A percentile compares a stretch with the other conserved stretches of the same genome.
Evolutionary conservation across 768 basidiomycete species (phyloP).

Genomic region (Hericium rajendrae): DNA sequence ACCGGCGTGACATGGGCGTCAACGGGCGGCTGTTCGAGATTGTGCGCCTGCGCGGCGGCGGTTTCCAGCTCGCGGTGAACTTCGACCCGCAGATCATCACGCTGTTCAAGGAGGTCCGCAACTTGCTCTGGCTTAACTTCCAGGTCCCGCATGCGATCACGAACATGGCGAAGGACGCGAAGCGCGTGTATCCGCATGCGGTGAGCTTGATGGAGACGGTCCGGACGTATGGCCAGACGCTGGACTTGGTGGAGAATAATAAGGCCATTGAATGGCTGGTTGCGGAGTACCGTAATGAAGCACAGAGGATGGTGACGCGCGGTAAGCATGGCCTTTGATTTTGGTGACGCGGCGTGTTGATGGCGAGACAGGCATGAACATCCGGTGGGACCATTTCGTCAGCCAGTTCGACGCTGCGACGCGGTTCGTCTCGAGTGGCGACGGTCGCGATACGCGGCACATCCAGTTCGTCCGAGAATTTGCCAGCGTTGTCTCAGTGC

Average conservation of each 20-base stretch:
- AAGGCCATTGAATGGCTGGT: constrained; percentile 91
- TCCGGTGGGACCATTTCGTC: constrained; percentile 95
- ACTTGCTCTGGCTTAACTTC: constrained; percentile 92
- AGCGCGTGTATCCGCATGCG: constrained; percentile 95
- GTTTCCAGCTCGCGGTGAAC: constrained; percentile 86
- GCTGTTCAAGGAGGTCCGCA: constrained; percentile 96
- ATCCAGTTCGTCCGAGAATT: constrained; percentile 94
- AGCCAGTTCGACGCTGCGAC: constrained; percentile 78
- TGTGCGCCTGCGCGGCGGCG: constrained; percentile 60
- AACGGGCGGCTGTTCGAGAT: constrained; percentile 92
- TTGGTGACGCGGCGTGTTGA: neutral
- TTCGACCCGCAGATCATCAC: constrained; percentile 98
- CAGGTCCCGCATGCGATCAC: constrained; percentile 90
- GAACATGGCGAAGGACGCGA: constrained; percentile 98
- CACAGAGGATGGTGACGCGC: constrained; percentile 85
- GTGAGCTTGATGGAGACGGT: constrained; percentile 98
- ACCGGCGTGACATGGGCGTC: constrained; percentile 84
- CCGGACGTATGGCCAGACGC: constrained; percentile 92
- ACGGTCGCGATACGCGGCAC: constrained; percentile 79
- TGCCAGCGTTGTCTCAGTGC: constrained; percentile 81
- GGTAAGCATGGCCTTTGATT: constrained; percentile 39
- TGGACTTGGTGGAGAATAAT: constrained; percentile 85
- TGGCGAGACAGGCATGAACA: constrained; percentile 65
- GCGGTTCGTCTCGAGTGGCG: constrained; percentile 63
- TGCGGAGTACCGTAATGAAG: constrained; percentile 88